Base-by-base conservation (phyloP, 2,329 filamentous ascomycete species). In the Pseudocercospora pini-densiflorae region DNA sequence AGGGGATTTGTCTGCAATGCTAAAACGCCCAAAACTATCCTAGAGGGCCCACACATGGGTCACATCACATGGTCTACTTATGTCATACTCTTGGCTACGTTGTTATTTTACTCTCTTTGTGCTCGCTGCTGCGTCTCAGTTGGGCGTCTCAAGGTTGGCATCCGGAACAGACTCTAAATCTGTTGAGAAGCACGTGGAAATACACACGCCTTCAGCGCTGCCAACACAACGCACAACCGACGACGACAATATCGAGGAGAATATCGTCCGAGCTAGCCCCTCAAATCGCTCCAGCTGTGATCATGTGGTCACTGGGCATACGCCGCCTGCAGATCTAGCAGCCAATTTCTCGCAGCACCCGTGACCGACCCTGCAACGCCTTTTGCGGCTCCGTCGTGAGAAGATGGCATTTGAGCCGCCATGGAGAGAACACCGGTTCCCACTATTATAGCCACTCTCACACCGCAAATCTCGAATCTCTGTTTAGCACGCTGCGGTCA, bases 241-340 rank as follows among this genome's bases (percentile, higher is more conserved):
- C 51, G 27, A 31, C 24, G 16, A 55, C 24, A 43, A 40, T 23
- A 43, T 43, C 40, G 40, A 43, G 16, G 33, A 58, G 31, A 8
- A 27, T 58, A 58, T 43, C 55, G 55, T 31, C 55, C 55, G n/a
- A 33, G 33, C 23, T 55, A 55, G 51, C 51, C 51, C 51, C 51
- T 55, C 47, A 51, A 55, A 55, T 55, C 51, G 51, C 51, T 55
- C 27, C 24, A 31, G 55, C 55, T 58, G 16, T 58, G 55, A 33
- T 58, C 55, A 43, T 58, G 29, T 45, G 59, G 43, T 61, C 59
- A 61, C 19, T 43, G 60, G 29, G 31, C 60, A 62, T 40, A 54
- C 47, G 27, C 60, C 54, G 60, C 60, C 33, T 62, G 60, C 60
- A 62, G 47, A 43, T 53, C 49, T 24, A 58, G 33, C 49, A 62